Conservation (phyloP, 2,329 filamentous ascomycete species). For the Aspergillus bombycis region DNA sequence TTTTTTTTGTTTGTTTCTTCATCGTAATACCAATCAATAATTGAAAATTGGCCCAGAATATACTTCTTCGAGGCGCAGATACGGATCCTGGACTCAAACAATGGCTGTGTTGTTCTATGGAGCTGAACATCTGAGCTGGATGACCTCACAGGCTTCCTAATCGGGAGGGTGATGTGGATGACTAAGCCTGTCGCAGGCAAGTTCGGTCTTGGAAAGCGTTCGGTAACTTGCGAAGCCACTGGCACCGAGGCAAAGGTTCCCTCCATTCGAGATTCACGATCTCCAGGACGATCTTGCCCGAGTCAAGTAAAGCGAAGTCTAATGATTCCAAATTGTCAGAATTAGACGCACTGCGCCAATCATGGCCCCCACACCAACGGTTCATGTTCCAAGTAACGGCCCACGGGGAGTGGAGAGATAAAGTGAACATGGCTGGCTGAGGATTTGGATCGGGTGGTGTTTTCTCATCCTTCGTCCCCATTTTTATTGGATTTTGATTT, state of each 20-base stretch:
- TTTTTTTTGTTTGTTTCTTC: no score
- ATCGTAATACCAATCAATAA: neutral
- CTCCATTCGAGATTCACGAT: conserved; percentile 15
- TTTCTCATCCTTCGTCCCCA: neutral
- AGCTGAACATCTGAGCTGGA: neutral
- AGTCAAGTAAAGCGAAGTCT: conserved; percentile 19
- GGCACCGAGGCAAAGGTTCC: conserved; percentile 11
- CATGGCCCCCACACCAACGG: conserved; percentile 25
- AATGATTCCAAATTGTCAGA: conserved; percentile 30
- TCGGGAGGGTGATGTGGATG: neutral
- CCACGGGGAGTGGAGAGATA: conserved; percentile 24
- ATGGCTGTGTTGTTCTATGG: neutral
- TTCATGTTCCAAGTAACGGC: conserved; percentile 23
- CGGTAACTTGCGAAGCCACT: conserved; percentile 4
- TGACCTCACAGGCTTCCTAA: neutral
- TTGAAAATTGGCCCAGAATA: neutral
- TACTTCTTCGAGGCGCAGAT: no score
- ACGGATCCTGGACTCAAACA: neutral
- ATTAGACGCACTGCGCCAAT: conserved; percentile 23
- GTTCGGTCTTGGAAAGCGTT: neutral
- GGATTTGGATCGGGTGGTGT: neutral
- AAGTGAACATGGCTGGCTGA: conserved; percentile 8
- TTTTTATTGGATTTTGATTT: neutral
- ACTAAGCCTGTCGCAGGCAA: neutral
- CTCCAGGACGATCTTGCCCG: conserved; percentile 22